phyloP scores from a whole-genome alignment of 495 filamentous ascomycete species.

The Hypoxylon trugodes region DNA sequence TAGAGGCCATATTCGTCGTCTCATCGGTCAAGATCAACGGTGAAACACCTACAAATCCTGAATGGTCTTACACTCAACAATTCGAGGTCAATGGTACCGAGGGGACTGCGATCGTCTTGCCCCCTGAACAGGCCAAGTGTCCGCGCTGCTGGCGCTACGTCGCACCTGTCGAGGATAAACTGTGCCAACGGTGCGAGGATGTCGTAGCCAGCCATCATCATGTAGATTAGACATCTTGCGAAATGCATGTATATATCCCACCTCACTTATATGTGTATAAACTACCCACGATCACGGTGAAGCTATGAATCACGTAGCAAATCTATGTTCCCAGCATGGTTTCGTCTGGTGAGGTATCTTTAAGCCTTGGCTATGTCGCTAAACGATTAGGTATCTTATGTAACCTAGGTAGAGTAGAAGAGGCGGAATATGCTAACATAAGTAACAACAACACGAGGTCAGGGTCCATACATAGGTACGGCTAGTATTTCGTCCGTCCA shows the following conservation, averaged over 20 bases:
- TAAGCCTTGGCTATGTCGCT: too few relatives aligned
- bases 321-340: too few relatives aligned
- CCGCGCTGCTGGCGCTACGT: conserved; percentile 88
- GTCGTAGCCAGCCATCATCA: conserved; percentile 58
- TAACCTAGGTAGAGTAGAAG: too few relatives aligned
- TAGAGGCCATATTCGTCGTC: conserved; percentile 80
- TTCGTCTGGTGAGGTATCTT: too few relatives aligned
- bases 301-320: background rate
- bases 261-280: background rate
- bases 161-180: conserved; percentile 61
- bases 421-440: too few relatives aligned
- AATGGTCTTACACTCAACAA: conserved; percentile 63
- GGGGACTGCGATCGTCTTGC: conserved; percentile 68
- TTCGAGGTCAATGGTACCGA: conserved; percentile 60
- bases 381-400: too few relatives aligned
- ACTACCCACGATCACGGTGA: too few relatives aligned
- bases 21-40: conserved; percentile 67
- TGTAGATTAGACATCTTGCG: conserved; percentile 16
- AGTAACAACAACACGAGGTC: too few relatives aligned
- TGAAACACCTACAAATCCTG: conserved; percentile 42
- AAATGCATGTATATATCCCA: conserved; percentile 1
- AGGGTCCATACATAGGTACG: too few relatives aligned
- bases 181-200: conserved; percentile 79
- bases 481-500: too few relatives aligned
- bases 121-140: conserved; percentile 77